Evolutionary conservation across 306 rosid species (phyloP).

Genomic region (Rosa chinensis): DNA sequence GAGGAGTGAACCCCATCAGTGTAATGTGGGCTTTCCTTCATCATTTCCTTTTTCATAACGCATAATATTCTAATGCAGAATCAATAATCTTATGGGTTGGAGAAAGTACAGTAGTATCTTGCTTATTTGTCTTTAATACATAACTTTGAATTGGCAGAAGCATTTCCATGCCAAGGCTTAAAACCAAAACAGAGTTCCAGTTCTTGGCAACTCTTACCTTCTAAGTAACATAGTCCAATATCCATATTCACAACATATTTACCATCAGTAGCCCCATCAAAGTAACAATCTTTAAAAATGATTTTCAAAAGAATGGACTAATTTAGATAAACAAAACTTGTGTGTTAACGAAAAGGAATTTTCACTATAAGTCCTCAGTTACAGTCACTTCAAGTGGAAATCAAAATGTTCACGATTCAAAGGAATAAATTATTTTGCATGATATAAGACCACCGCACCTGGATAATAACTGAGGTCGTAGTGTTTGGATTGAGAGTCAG

Average conservation of each 20-base stretch:
- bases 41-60: neutral
- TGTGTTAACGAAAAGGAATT: neutral
- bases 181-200: no score
- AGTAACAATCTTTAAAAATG: neutral
- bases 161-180: no score
- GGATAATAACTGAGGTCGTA: conserved; percentile 66
- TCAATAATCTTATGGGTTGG: neutral
- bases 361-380: neutral
- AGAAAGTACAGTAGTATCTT: neutral
- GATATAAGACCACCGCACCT: conserved; percentile 38
- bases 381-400: neutral
- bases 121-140: no score
- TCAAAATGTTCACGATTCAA: neutral
- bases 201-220: no score
- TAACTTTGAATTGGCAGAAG: no score
- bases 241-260: neutral
- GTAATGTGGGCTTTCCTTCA: conserved; percentile 46
- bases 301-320: no score
- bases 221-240: no score
- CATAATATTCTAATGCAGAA: neutral
- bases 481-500: conserved; percentile 75
- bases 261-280: neutral
- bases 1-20: conserved; percentile 59
- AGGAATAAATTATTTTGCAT: neutral
- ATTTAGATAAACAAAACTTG: neutral